Percentiles rank a stretch among this genome's conserved stretches.
These are phyloP conservation scores for Boletus rubroflammeus DNA, from an alignment of 768 basidiomycete genomes.

Conservation along the genomic window DNA sequence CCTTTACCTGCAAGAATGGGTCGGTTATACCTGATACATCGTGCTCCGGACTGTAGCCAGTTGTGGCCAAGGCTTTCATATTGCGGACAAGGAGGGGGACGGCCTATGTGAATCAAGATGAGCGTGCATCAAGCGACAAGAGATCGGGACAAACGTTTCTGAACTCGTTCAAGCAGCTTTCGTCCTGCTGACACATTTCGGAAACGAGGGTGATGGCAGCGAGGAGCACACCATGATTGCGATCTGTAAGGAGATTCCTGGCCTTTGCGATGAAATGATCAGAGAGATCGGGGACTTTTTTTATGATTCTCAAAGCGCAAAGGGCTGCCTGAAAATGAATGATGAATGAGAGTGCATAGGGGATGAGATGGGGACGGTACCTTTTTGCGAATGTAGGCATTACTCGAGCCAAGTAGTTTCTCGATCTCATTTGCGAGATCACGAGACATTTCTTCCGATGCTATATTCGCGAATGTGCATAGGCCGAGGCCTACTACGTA, in stretches of 20 bases:
- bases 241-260: conserved; percentile 87
- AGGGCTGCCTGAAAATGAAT: conserved; percentile 69
- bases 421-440: conserved; percentile 98
- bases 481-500: conserved; percentile 96
- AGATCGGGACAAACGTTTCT: conserved; percentile 61
- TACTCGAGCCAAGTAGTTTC: conserved; percentile 93
- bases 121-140: conserved; percentile 3
- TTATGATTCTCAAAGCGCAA: conserved; percentile 90
- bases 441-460: conserved; percentile 99
- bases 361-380: conserved; percentile 35
- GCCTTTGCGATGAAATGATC: conserved; percentile 89
- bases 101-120: conserved; percentile 47
- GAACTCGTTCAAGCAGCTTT: conserved; percentile 74
- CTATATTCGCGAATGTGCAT: conserved; percentile 98
- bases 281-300: conserved; percentile 92
- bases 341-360: neutral
- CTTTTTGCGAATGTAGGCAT: conserved; percentile 99
- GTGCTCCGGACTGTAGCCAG: conserved; percentile 97
- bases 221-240: conserved; percentile 94
- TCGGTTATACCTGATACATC: conserved; percentile 99
- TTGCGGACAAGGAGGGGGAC: conserved; percentile 93
- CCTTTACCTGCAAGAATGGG: conserved; percentile 92
- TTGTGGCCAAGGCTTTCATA: conserved; percentile 90
- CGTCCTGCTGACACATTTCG: conserved; percentile 88
- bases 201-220: conserved; percentile 92